Evolutionary conservation across 2,329 filamentous ascomycete species (phyloP), one percentile per base, ranked within the genome.

Genomic region (Biscogniauxia sp.): DNA sequence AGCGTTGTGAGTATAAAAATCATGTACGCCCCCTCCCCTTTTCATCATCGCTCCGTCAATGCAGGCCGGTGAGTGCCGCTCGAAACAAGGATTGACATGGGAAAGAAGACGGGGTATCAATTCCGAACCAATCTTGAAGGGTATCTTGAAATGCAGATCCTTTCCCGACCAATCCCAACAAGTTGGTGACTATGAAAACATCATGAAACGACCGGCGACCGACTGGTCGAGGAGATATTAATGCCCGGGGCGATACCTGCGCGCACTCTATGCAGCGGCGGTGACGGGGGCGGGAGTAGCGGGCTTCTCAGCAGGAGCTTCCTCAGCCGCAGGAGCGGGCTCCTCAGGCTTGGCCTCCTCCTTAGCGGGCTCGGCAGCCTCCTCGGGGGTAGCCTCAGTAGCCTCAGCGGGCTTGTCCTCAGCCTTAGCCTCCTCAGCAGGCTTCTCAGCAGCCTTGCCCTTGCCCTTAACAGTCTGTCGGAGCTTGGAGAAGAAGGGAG

Each of bases 401-500:
- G 60, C 26, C 37, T 59, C 59, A 6, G 37, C 61, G 1, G 63
- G 58, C 55, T 59, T 56, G 25, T 67, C 68, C 59, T 68, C 66
- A 2, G 56, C 58, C 60, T 68, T 62, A 17, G 61, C 45, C 20
- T 64, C 64, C 37, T 67, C 64, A 17, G 63, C 63, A 3, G 68
- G 50, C 70, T 73, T 72, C 61, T 68, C 68, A 20, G 64, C 53
- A 9, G 64, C 62, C 70, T 74, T 74, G 63, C 63, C 68, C 71
- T 73, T 73, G 52, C 67, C 67, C 70, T 74, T 73, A 1, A 75
- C 69, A 5, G 72, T 75, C 64, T 75, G 72, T 59, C 73, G 73
- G 71, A 87, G 77, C 82, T 86, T 86, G 63, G 84, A 86, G 81
- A 87, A 87, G 69, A 77, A 73, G 58, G 82, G 78, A 60, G 80